These are phyloP conservation scores for Aspergillus puulaauensis DNA, from an alignment of 2,329 filamentous ascomycete species.

Conservation along the genomic window DNA sequence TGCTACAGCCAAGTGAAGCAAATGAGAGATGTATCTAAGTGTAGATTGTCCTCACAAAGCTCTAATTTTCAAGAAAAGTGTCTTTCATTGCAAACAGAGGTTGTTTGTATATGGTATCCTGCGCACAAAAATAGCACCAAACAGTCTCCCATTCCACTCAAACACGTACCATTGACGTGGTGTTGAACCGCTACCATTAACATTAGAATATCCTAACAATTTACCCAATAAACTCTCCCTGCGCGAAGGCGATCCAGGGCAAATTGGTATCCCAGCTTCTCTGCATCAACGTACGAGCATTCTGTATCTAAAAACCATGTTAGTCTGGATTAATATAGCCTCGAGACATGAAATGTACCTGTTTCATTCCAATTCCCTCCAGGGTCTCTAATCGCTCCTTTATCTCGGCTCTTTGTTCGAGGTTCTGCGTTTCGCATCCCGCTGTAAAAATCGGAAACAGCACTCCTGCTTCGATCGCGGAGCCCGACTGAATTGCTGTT, in stretches of 20 bases:
- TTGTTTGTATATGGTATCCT: neutral
- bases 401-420: conserved; percentile 58
- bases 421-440: conserved; percentile 67
- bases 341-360: conserved; percentile 51
- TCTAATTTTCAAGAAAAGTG: neutral
- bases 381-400: conserved; percentile 65
- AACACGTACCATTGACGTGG: neutral
- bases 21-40: neutral
- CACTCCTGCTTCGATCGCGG: conserved; percentile 71
- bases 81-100: neutral
- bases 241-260: conserved; percentile 40
- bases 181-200: neutral
- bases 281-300: conserved; percentile 42
- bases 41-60: neutral
- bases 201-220: neutral
- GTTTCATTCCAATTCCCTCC: conserved; percentile 73
- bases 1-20: neutral
- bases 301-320: conserved; percentile 33
- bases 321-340: neutral
- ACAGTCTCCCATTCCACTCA: neutral
- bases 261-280: conserved; percentile 38
- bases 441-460: conserved; percentile 83
- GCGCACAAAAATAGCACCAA: neutral
- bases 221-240: conserved; percentile 42
- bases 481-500: conserved; percentile 61